These are phyloP conservation scores for Rhynchosporium graminicola DNA, from an alignment of 2,329 filamentous ascomycete species.

Conservation along the genomic window DNA sequence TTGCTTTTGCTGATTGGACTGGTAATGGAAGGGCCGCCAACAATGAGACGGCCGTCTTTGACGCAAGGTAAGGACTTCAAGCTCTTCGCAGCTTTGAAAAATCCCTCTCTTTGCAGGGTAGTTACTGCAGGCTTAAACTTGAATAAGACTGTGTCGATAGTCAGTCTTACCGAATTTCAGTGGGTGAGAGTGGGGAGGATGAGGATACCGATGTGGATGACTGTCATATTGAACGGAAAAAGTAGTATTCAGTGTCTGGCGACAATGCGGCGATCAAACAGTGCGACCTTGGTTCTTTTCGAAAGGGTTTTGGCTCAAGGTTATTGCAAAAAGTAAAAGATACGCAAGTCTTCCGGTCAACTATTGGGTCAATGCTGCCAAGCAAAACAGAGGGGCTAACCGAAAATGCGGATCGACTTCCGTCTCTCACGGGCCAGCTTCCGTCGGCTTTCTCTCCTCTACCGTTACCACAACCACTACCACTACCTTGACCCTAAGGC, in stretches of 20 bases:
- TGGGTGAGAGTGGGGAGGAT: background rate
- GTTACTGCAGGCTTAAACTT: slow-evolving; percentile 26
- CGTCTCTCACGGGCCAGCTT: slow-evolving; percentile 12
- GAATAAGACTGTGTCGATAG: slow-evolving; percentile 26
- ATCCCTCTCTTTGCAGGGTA: slow-evolving; percentile 22
- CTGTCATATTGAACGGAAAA: slow-evolving; percentile 26
- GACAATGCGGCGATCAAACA: background rate
- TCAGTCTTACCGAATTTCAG: background rate
- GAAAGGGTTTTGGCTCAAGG: background rate
- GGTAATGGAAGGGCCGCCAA: slow-evolving; percentile 31
- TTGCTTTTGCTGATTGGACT: slow-evolving; percentile 29
- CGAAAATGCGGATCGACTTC: slow-evolving; percentile 1
- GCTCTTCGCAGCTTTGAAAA: slow-evolving; percentile 25
- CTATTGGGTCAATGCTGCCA: background rate
- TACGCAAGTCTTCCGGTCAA: background rate
- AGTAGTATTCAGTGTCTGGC: background rate
- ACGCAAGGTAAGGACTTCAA: slow-evolving; percentile 29
- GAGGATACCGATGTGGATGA: slow-evolving; percentile 30
- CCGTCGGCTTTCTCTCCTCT: slow-evolving; percentile 10
- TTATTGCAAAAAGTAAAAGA: background rate
- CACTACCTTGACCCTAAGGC: background rate
- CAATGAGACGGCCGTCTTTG: slow-evolving; percentile 25
- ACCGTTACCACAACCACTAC: background rate
- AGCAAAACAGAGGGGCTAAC: slow-evolving; percentile 11
- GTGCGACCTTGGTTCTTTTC: background rate